Evolutionary conservation across 169 alveolate species (phyloP), one percentile per base, ranked within the genome.

Genomic region (Plasmodium blacklocki): DNA sequence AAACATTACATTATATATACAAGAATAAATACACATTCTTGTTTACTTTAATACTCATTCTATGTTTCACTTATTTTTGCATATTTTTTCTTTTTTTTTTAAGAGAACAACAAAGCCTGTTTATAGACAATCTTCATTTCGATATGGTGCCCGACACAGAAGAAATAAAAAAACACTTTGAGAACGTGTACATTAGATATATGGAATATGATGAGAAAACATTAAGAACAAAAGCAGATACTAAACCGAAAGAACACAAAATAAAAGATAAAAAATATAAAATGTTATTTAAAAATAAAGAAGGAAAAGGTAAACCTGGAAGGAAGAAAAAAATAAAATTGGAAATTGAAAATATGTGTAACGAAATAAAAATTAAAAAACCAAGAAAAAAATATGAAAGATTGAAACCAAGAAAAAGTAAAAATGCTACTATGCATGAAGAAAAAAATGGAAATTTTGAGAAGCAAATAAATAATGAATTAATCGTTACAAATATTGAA

Each of bases 321-420:
- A 68, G 85, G 50, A 83, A 83, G 23, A 60, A 63, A 70, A 83
- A 70, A 56, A 43, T 32, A 18, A 58, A 43, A 15, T 59, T 39
- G 19, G 60, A 70, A 15, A 83, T 52, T 70, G 85, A 71, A 32
- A 73, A 1, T 26, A 11, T 50, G 26, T 83, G 19, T 8, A 83
- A 68, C 54, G 91, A 71, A 56, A 60, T 32, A 8, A 58, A 32
- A 58, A n/a, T 83, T 67, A 73, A n/a, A 58, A 83, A 83, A 71
- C 91, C 91, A 18, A 67, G 85, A 73, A 83, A 64, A 63, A 83
- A 83, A 83, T 83, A 83, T 83, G 85, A 67, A 71, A 59, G 85
- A 50, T 39, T 71, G 49, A 83, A 83, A 83, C 85, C 74, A 54
- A 68, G 64, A 73, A 83, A 83, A 59, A 68, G 56, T 67, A 68